Base-by-base conservation (phyloP, 169 alveolate genomes). In the Condylostoma magnum region DNA sequence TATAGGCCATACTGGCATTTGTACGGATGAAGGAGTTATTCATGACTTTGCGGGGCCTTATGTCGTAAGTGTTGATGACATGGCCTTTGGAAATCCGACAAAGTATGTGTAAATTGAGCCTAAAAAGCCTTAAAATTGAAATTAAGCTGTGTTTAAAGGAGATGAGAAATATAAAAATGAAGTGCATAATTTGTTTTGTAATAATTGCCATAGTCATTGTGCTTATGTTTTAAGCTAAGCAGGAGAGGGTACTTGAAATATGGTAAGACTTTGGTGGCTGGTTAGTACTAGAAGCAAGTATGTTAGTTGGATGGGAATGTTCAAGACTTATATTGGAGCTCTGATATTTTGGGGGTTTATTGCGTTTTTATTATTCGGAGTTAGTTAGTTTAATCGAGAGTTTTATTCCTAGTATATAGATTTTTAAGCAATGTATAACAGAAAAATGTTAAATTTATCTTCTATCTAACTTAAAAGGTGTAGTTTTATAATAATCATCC, bases 21-120 rank as follows among this genome's bases (percentile, higher is more conserved):
- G 91, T 22, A 38, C 72, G 34, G 30, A 86, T n/a, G 85, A 85
- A 34, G 96, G 96, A 6, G 67, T 79, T 12, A 83, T 86, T 41
- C 94, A 87, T 73, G 96, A 91, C 52, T 91, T 91, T 76, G 84
- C 94, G 3, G 96, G 94, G 4, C 93, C 96, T 27, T 86, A 87
- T 56, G 56, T 27, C 46, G 81, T 91, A 20, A 58, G 87, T n/a
- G 58, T 84, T 36, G 96, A 89, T 56, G 85, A 91, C 36, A 75
- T 91, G 81, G 91, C 92, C 2, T 90, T 90, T 74, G 94, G 96
- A 18, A 58, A 77, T 53, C 89, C 96, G 20, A 79, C 84, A 25
- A 90, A 87, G 78, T 72, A 80, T 76, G 88, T 84, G 3, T 57
- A 50, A 37, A 65, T 87, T 0, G 77, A 82, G 27, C 15, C 69